Base-by-base conservation (phyloP, 1,139 yeast genomes). In the Williopsis jadinii region DNA sequence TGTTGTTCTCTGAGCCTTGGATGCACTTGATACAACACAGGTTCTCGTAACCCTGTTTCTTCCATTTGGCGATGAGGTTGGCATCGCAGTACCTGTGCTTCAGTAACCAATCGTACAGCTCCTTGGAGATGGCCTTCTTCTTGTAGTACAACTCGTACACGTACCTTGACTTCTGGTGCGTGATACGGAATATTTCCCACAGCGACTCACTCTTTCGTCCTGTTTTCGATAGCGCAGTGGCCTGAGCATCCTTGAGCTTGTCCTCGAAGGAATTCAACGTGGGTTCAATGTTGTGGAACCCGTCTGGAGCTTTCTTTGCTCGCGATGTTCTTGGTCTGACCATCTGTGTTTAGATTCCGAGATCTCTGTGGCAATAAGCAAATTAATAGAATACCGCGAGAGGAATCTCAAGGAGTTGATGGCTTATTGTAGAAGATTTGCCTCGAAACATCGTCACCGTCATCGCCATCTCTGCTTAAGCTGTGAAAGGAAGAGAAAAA, bases 21-120 rank as follows among this genome's bases (percentile, higher is more conserved):
- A 88, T 85, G 58, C 97, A 88, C 50, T 76, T 73, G 46, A 88
- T 62, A 58, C 97, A 88, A 56, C 97, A 88, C 41, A 88, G 64
- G 45, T 82, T 75, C 58, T 88, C 97, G 61, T 88, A 88, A 9
- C 97, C 97, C 56, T 77, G 81, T 56, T 85, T 87, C 61, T 80
- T 80, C 97, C 97, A 88, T 60, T 88, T 88, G 30, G 95, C 94
- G 32, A 88, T 85, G 45, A 88, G 65, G 35, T 77, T 73, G 8
- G 69, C 76, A 57, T 88, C 92, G 2, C 76, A 84, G 52, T 78
- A 77, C 43, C 77, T 74, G 54, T 84, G 80, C 48, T 75, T 73
- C 41, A 86, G 55, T 26, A 88, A 65, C 86, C 92, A 88, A 36
- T 80, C 79, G 59, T 86, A 88, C n/a, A 88, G 66, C 34, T 80